Evolutionary conservation across 352 stramenopile species (phyloP), one percentile per base, ranked within the genome.

Genomic region (Globisporangium uncinulatum): DNA sequence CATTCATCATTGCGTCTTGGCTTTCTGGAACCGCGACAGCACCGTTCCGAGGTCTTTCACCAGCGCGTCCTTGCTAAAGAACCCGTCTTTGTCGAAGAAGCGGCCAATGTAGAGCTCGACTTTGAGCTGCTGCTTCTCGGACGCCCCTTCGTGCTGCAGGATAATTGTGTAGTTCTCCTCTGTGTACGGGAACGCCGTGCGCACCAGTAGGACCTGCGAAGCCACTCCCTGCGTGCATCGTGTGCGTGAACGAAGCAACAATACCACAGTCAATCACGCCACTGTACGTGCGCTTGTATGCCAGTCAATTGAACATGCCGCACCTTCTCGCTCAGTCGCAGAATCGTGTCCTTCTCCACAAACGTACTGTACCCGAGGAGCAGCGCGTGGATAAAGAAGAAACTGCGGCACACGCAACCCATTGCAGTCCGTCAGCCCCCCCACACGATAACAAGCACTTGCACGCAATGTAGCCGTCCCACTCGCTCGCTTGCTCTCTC

Each of bases 41-140:
- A 92, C 44, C 1, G 61, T 62, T 51, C 76, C 75, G 34, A 94
- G 68, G 52, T 87, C 72, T 61, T 90, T 89, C 47, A 69, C 68
- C 56, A 95, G 90, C 34, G 61, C 64, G 11, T 90, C 73, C 62
- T 90, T 86, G 71, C 80, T 75, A 54, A 95, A 95, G 57, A 90
- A 89, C 0, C 85, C 85, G 32, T 95, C 85, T 51, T 83, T 79
- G 59, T 95, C 85, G 58, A 95, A 95, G 67, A 83, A 95, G 49
- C 85, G 79, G 24, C 85, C 85, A 42, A 95, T 65, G 62, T 95
- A 93, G 32, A 95, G 60, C 61, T 93, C 74, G 32, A 73, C 63
- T 66, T 87, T 80, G 48, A 65, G 69, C 31, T 73, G 57, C 31
- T 74, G 57, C 24, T 79, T 82, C 14, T 65, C 67, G 43, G 61